Evolutionary conservation across 202 grass and related monocot genomes (phyloP).

Genomic region (Panicum virgatum): DNA sequence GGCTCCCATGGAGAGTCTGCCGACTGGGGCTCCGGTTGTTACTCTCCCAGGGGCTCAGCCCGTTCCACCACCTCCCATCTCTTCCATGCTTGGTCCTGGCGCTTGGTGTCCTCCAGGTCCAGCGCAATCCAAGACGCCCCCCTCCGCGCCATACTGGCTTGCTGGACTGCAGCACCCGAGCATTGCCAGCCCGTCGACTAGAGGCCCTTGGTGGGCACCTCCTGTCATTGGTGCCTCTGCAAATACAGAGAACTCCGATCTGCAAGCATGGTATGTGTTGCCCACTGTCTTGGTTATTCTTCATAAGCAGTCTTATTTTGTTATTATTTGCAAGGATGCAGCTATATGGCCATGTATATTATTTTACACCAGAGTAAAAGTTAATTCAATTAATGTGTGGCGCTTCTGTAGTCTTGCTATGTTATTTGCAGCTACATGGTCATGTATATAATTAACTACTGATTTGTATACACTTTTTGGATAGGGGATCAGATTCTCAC

Average conservation of each 20-base stretch:
- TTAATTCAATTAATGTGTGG: no score
- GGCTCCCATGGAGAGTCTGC: no score
- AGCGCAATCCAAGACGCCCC: neutral
- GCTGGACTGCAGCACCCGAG: neutral
- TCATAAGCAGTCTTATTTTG: no score
- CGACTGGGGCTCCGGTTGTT: neutral
- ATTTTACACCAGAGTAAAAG: no score
- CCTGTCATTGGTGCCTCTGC: neutral
- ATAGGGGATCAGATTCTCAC: neutral
- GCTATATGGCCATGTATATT: no score
- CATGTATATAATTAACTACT: no score
- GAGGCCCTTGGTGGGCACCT: slow-evolving; percentile 9
- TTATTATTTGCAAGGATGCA: no score
- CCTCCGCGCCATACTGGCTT: neutral
- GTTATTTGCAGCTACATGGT: no score
- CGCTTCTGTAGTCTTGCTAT: no score
- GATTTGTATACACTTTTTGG: neutral
- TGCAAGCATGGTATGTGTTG: neutral
- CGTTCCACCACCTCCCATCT: neutral
- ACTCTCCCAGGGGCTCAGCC: neutral
- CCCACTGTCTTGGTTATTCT: no score
- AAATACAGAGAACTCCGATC: neutral
- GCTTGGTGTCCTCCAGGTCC: neutral
- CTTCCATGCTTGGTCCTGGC: neutral
- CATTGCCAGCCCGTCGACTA: neutral